A percentile compares a stretch with the other conserved stretches of the same genome.
Conservation (phyloP, 192 early-diverging fungal genomes). For the Mortierella hygrophila region DNA sequence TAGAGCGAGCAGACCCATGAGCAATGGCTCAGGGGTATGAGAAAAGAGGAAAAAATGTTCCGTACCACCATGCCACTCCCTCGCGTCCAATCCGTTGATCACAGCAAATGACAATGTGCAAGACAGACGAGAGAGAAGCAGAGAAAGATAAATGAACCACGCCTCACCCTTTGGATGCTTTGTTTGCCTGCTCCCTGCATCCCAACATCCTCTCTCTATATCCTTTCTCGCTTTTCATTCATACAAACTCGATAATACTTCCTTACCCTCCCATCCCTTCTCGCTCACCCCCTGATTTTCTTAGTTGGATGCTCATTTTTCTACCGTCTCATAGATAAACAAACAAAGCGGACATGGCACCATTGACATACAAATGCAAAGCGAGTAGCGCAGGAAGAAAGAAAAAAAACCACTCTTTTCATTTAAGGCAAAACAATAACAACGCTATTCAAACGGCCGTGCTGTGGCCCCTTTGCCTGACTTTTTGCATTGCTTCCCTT, state of each 20-base stretch:
- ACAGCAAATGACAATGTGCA: not conserved
- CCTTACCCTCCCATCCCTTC: not conserved
- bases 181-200: constrained; percentile 4
- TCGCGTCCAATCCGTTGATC: not conserved
- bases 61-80: not conserved
- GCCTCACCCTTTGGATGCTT: not conserved
- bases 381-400: not conserved
- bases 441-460: constrained; percentile 3
- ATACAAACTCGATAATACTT: not conserved
- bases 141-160: not conserved
- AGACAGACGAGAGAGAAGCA: not conserved
- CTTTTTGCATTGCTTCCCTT: not conserved
- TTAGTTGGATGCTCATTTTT: not conserved
- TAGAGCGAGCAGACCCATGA: not conserved
- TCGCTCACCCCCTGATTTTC: not conserved
- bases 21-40: not conserved
- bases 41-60: not conserved
- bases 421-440: not conserved
- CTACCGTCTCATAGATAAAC: constrained; percentile 1
- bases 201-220: not conserved
- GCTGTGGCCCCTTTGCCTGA: not conserved
- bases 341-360: constrained; percentile 1
- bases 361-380: not conserved
- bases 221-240: not conserved
- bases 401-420: not conserved